Conservation (phyloP, 768 basidiomycete species). For the Hemileccinum impolitum region DNA sequence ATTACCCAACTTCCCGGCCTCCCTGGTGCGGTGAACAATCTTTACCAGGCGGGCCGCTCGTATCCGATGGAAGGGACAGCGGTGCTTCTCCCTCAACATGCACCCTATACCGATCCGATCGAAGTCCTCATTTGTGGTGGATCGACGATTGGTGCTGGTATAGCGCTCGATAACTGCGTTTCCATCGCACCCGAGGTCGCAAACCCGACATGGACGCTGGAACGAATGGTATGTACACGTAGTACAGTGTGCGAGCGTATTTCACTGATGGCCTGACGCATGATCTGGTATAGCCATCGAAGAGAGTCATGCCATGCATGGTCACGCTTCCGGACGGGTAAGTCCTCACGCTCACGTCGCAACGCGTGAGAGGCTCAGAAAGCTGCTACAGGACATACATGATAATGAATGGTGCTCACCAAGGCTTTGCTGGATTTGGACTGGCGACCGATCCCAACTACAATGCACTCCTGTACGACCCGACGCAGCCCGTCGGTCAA, state of each 20-base stretch:
- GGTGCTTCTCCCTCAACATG: slow-evolving; percentile 62
- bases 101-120: slow-evolving; percentile 75
- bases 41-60: slow-evolving; percentile 61
- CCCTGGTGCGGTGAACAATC: slow-evolving; percentile 70
- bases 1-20: slow-evolving; percentile 62
- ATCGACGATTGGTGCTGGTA: slow-evolving; percentile 51
- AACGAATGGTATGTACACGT: slow-evolving; percentile 64
- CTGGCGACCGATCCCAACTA: slow-evolving; percentile 62
- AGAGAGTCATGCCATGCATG: slow-evolving; percentile 76
- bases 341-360: not conserved
- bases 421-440: slow-evolving; percentile 73
- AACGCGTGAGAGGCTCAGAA: not conserved
- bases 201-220: slow-evolving; percentile 65
- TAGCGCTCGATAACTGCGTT: slow-evolving; percentile 67
- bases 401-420: slow-evolving; percentile 71
- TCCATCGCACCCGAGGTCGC: slow-evolving; percentile 59
- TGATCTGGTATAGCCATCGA: slow-evolving; percentile 47
- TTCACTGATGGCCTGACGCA: not conserved
- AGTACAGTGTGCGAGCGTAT: not conserved
- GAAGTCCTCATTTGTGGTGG: slow-evolving; percentile 74
- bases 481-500: slow-evolving; percentile 50
- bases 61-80: slow-evolving; percentile 77
- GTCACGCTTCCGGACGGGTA: slow-evolving; percentile 53
- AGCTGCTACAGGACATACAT: slow-evolving; percentile 59
- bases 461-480: slow-evolving; percentile 68